Evolutionary conservation across 352 stramenopile genomes (phyloP), one percentile per base, ranked within the genome.

Genomic region (Phytophthora boehmeriae): DNA sequence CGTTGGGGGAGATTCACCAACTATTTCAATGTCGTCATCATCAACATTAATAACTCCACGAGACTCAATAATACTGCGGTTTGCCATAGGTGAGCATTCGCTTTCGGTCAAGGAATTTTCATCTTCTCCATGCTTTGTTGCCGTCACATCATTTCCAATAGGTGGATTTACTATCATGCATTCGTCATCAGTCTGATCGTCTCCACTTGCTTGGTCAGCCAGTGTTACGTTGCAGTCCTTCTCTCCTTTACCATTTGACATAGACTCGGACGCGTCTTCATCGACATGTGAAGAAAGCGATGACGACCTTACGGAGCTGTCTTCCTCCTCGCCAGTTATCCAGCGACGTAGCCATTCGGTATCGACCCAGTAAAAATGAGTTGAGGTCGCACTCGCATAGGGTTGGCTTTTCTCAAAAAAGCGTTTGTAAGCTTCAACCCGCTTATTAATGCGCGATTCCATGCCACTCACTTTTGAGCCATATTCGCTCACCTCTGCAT

Each of bases 321-420:
- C 44, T 32, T 64, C 45, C 34, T 89, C 76, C 53, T 89, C 72
- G 1, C 84, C 84, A n/a, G 73, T 78, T 8, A 93, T 62, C 84
- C 84, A 93, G 35, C 66, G 59, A 20, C 66, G 65, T 0, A 93
- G 60, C 84, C 84, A 93, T 8, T 79, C 62, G 0, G 71, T 75
- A 47, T 89, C 80, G n/a, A 93, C 70, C 84, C 84, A 93, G 30
- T 89, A 91, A 48, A 82, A 91, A 10, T 75, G 48, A 5, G 42
- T 48, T 4, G 66, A 52, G 8, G 73, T 53, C 2, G 69, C n/a
- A 2, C 74, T 69, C 1, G 63, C 60, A 63, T 81, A 83, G 11
- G 81, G 78, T 20, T 73, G 53, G 14, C 65, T 61, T n/a, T 80
- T 81, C 32, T 88, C 75, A 28, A 93, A 89, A 42, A 83, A 87